A percentile compares a stretch with the other conserved stretches of the same genome.
phyloP scores from a whole-genome alignment of 805 yeast species.

The Komagataella pseudopastoris region DNA sequence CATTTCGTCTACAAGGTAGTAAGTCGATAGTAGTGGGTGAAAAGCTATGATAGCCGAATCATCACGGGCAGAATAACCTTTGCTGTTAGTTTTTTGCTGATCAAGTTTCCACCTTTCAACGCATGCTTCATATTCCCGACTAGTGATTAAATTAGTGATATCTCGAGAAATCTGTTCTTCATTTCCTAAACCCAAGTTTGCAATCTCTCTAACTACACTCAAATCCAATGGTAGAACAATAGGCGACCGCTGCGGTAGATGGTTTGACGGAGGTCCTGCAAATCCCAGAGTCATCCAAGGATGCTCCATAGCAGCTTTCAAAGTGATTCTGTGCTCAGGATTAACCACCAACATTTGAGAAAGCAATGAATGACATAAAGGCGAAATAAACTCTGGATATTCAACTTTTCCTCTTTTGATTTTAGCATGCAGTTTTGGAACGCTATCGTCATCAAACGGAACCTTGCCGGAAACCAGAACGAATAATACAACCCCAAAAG shows the following conservation, averaged over 20 bases:
- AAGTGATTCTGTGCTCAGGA: conserved; percentile 65
- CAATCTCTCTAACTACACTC: conserved; percentile 59
- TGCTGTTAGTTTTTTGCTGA: neutral
- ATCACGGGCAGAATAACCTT: conserved; percentile 12
- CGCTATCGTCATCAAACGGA: conserved; percentile 93
- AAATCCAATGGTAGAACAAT: conserved; percentile 54
- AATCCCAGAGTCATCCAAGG: conserved; percentile 94
- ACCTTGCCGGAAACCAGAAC: conserved; percentile 96
- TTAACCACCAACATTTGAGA: conserved; percentile 88
- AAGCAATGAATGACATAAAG: conserved; percentile 68
- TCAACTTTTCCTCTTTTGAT: conserved; percentile 88
- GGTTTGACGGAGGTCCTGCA: conserved; percentile 56
- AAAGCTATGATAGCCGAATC: conserved; percentile 78
- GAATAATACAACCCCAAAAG: conserved; percentile 91
- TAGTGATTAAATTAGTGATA: conserved; percentile 41
- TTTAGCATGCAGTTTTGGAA: conserved; percentile 83
- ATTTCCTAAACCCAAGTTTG: conserved; percentile 67
- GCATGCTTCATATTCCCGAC: conserved; percentile 26
- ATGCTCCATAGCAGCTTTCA: conserved; percentile 67
- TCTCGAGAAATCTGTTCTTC: conserved; percentile 42
- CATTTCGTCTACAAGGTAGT: conserved; percentile 80
- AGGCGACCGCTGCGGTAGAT: conserved; percentile 71
- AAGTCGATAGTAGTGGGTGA: conserved; percentile 82
- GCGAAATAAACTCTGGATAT: conserved; percentile 71
- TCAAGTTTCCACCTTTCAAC: neutral